Evolutionary conservation across 306 rosid species (phyloP).

Genomic region (Leucaena leucocephala): DNA sequence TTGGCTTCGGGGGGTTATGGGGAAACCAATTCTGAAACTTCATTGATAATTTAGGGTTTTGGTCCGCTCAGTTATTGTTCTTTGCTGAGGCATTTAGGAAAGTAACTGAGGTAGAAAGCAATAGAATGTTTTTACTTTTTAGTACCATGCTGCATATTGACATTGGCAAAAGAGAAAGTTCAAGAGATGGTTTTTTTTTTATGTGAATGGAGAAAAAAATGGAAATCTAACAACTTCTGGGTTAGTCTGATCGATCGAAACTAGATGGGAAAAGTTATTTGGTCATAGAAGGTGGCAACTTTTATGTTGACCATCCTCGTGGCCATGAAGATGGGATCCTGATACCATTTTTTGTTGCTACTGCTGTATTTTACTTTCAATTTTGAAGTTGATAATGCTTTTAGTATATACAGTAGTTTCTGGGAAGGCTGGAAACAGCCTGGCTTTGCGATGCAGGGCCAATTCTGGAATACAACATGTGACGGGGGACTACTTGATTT

Average conservation of each 20-base stretch:
- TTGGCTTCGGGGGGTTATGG: not conserved
- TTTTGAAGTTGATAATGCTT: not conserved
- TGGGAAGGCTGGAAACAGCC: conserved; percentile 6
- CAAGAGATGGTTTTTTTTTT: not conserved
- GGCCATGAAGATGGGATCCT: conserved; percentile 22
- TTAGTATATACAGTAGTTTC: conserved; percentile 1
- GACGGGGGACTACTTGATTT: conserved; percentile 1
- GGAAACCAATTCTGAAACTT: not conserved
- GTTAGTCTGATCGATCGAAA: conserved; percentile 6
- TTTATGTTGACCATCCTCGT: not conserved
- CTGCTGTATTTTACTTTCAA: not conserved
- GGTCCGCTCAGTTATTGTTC: not conserved
- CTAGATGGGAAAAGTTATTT: conserved; percentile 11
- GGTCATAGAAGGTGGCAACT: not conserved
- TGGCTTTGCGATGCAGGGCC: not conserved
- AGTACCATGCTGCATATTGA: not conserved
- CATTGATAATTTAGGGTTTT: not conserved
- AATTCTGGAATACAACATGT: conserved; percentile 11
- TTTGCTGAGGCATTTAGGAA: conserved; percentile 5
- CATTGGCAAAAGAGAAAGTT: not conserved
- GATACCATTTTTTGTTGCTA: not conserved
- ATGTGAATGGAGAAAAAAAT: conserved; percentile 1
- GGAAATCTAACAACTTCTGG: conserved; percentile 20
- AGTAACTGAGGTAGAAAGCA: not conserved
- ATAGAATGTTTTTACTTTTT: not conserved